Evolutionary conservation across 495 filamentous ascomycete species (phyloP).

Genomic region (Podospora appendiculata): DNA sequence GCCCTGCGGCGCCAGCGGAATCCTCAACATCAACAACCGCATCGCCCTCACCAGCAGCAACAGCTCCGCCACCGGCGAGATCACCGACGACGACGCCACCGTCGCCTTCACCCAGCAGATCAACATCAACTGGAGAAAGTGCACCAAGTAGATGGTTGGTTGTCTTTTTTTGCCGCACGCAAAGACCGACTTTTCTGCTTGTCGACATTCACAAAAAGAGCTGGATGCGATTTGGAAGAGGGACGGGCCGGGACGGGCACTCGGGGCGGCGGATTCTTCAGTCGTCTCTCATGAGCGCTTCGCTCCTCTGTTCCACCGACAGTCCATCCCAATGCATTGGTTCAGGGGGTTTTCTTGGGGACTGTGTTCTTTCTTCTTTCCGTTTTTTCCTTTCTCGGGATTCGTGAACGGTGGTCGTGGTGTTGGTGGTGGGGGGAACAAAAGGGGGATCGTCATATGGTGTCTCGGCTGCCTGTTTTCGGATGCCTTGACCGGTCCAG

Average conservation of each 20-base stretch:
- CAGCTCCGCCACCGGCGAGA: slow-evolving; percentile 34
- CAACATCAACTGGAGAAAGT: slow-evolving; percentile 43
- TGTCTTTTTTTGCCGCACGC: neutral
- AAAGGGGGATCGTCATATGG: slow-evolving; percentile 10
- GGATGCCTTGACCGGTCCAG: neutral
- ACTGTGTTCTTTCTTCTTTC: neutral
- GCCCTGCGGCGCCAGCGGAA: slow-evolving; percentile 46
- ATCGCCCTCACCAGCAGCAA: slow-evolving; percentile 41
- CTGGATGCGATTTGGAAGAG: too few relatives aligned
- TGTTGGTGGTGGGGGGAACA: neutral
- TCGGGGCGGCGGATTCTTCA: too few relatives aligned
- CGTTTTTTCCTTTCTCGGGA: slow-evolving; percentile 1
- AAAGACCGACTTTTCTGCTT: too few relatives aligned
- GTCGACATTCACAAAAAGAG: too few relatives aligned
- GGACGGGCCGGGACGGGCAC: too few relatives aligned
- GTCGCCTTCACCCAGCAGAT: slow-evolving; percentile 48
- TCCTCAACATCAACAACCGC: slow-evolving; percentile 55
- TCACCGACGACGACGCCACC: slow-evolving; percentile 51
- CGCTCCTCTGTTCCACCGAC: too few relatives aligned
- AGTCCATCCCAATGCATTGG: neutral
- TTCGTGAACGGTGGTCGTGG: neutral
- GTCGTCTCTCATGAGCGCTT: too few relatives aligned
- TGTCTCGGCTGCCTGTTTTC: neutral
- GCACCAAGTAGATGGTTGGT: slow-evolving; percentile 18
- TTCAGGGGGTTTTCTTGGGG: neutral